A percentile compares a stretch with the other conserved stretches of the same genome.
Conservation (phyloP, 805 yeast genomes). For the Saccharomyces eubayanus region DNA sequence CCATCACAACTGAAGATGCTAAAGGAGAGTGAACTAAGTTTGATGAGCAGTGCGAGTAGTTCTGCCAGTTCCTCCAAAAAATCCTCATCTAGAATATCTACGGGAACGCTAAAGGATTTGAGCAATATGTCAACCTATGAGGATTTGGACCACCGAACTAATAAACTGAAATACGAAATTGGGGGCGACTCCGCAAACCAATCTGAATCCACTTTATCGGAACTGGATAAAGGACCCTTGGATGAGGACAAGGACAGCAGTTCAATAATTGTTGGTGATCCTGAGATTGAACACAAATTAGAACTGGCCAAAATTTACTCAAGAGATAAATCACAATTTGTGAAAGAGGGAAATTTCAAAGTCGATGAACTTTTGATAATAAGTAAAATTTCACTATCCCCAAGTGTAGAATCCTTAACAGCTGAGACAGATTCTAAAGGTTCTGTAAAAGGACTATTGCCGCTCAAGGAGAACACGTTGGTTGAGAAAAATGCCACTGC, state of each 20-base stretch:
- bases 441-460: neutral
- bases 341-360: constrained; percentile 29
- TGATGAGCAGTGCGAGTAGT: constrained; percentile 22
- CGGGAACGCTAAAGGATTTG: constrained; percentile 13
- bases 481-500: neutral
- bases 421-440: neutral
- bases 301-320: constrained; percentile 25
- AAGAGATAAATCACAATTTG: constrained; percentile 28
- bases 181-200: neutral
- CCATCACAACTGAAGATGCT: constrained; percentile 36
- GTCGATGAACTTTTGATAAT: constrained; percentile 27
- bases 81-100: constrained; percentile 17
- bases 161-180: neutral
- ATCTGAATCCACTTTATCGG: neutral
- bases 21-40: constrained; percentile 32
- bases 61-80: constrained; percentile 24
- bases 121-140: constrained; percentile 37
- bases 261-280: constrained; percentile 2
- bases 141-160: constrained; percentile 54
- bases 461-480: neutral
- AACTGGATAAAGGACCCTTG: constrained; percentile 2
- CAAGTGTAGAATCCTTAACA: constrained; percentile 4
- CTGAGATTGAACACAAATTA: constrained; percentile 21
- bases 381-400: constrained; percentile 23
- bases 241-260: neutral